These are phyloP conservation scores for Moesziomyces sp. DNA, from an alignment of 1,284 basidiomycete species.

Conservation along the genomic window DNA sequence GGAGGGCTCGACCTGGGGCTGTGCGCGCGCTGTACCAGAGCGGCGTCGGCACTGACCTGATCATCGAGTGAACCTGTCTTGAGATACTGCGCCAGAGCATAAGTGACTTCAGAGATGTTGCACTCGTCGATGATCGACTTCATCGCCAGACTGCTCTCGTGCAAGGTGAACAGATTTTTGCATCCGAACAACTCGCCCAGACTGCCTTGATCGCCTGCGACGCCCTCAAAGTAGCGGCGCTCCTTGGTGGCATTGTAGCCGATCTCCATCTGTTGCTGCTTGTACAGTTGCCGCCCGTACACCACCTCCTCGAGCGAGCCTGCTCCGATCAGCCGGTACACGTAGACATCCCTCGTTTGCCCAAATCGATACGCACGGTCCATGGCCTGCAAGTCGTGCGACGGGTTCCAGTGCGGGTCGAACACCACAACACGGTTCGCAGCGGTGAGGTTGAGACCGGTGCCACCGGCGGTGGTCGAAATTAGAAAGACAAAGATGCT, in stretches of 20 bases:
- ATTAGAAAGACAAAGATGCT: slow-evolving; percentile 82
- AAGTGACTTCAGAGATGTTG: slow-evolving; percentile 45
- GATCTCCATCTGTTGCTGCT: slow-evolving; percentile 88
- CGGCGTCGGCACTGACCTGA: slow-evolving; percentile 12
- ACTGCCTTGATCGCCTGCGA: slow-evolving; percentile 78
- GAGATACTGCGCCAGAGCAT: slow-evolving; percentile 30
- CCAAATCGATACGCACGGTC: slow-evolving; percentile 76
- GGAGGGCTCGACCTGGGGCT: slow-evolving; percentile 8
- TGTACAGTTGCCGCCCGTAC: slow-evolving; percentile 86
- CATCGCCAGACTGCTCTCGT: slow-evolving; percentile 71
- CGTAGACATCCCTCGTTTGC: slow-evolving; percentile 55
- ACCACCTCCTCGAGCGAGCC: slow-evolving; percentile 69
- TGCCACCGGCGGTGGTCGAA: slow-evolving; percentile 80
- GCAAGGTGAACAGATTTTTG: slow-evolving; percentile 83
- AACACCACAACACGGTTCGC: slow-evolving; percentile 89
- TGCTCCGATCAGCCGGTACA: slow-evolving; percentile 53
- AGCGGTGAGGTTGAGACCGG: slow-evolving; percentile 86
- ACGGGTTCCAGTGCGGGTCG: slow-evolving; percentile 82
- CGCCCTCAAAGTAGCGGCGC: slow-evolving; percentile 79
- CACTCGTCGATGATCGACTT: slow-evolving; percentile 54
- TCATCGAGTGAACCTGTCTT: slow-evolving; percentile 18
- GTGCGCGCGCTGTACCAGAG: slow-evolving; percentile 20
- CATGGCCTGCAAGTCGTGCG: slow-evolving; percentile 88
- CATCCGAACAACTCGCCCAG: slow-evolving; percentile 84
- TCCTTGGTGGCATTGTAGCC: slow-evolving; percentile 72